Conservation (phyloP, 257 asterid genomes). For the Nicotiana otophora region DNA sequence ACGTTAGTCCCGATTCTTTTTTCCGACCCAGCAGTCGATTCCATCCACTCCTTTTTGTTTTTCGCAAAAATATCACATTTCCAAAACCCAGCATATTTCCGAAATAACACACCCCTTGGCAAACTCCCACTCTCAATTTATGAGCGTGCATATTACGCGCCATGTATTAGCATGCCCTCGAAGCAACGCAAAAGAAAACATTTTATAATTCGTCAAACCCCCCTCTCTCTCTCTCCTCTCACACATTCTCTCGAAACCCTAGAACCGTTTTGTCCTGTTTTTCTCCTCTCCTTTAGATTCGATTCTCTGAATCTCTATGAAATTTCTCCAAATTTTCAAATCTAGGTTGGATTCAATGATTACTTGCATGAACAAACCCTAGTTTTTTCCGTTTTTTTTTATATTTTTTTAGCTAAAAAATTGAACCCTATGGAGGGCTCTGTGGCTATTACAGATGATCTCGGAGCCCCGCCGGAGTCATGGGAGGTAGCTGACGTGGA, state of each 20-base stretch:
- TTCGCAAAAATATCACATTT: neutral
- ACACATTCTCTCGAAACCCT: neutral
- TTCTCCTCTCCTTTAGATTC: neutral
- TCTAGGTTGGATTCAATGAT: constrained; percentile 46
- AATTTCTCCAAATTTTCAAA: constrained; percentile 14
- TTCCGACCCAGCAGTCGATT: neutral
- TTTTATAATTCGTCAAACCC: constrained; percentile 58
- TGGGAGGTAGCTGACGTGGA: constrained; percentile 99
- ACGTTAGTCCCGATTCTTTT: neutral
- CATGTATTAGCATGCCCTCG: neutral
- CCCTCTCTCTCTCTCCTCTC: constrained; percentile 15
- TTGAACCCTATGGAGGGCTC: constrained; percentile 67
- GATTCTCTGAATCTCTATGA: constrained; percentile 31
- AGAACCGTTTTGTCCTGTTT: constrained; percentile 19
- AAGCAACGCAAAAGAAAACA: neutral
- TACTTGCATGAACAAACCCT: constrained; percentile 18
- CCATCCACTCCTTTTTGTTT: neutral
- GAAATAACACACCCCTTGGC: neutral
- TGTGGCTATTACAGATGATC: constrained; percentile 56
- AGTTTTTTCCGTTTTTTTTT: neutral
- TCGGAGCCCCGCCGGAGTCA: constrained; percentile 72
- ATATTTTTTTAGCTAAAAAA: neutral
- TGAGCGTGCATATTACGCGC: neutral
- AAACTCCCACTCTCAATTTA: neutral
- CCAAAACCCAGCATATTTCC: neutral